Base-by-base conservation (phyloP, 2,329 filamentous ascomycete genomes). In the Fusarium nodosum region DNA sequence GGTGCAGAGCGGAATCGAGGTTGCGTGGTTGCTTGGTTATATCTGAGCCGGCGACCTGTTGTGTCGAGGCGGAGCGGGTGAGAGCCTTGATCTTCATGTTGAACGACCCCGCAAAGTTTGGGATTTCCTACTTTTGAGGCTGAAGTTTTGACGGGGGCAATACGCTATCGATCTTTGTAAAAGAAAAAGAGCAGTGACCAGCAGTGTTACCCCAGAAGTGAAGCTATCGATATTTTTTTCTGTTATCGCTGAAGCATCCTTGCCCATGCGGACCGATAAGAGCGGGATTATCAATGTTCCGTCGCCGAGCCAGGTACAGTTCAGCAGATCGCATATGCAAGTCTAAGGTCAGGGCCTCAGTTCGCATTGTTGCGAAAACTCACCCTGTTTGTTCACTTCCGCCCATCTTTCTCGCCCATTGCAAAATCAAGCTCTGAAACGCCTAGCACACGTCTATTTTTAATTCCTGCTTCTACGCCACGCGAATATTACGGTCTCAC, bases 1-100 rank as follows among this genome's bases (percentile, higher is more conserved):
- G 94, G 81, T 97, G 94, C 63, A 95, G 87, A 42, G 92, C 90
- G 30, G 94, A 92, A 81, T 97, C 93, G 75, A 97, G 85, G 76
- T 92, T 93, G 71, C 90, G 87, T 63, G 90, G 88, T 73, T 87
- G 83, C 75, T 89, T 90, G 54, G 88, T 80, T 56, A 90, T 87
- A 78, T 87, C 86, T 57, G 89, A 88, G 64, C 91, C 91, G 20
- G 90, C 86, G 30, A 90, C 86, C 79, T 92, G 90, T 72, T 89
- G 85, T 60, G 88, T 86, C 74, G 87, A 83, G 42, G 88, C 82
- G 30, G 90, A 88, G 72, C 91, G 88, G 69, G 85, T 88, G 74
- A 93, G 86, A 54, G 90, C 88, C 81, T 89, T 89, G 74, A 89
- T 87, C 81, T 88, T 89, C 87, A 82, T 82, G 10, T 60, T 74